These are phyloP conservation scores for Fusarium oxysporum DNA, from an alignment of 2,329 filamentous ascomycete genomes.

Conservation along the genomic window DNA sequence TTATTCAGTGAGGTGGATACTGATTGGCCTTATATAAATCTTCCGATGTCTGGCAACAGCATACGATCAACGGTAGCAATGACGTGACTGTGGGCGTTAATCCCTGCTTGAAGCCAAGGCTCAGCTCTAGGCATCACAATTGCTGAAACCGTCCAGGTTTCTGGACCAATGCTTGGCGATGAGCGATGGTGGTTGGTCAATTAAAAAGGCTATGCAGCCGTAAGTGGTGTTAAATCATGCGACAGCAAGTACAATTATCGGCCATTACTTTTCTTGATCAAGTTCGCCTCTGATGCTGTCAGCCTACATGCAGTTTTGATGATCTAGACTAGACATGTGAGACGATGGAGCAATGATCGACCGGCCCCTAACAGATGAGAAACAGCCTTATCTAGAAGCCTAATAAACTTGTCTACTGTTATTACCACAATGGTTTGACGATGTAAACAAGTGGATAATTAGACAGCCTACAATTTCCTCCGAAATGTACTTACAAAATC, in stretches of 20 bases:
- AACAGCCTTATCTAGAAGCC: neutral
- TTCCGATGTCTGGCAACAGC: neutral
- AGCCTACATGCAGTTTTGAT: neutral
- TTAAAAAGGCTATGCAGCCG: neutral
- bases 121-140: slow-evolving; percentile 12
- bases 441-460: rapidly evolving
- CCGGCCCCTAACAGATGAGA: neutral
- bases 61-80: neutral
- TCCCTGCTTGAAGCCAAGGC: slow-evolving; percentile 1
- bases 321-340: neutral
- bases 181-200: neutral
- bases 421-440: neutral
- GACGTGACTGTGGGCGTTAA: neutral
- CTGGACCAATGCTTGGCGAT: neutral
- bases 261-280: no score
- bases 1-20: no score
- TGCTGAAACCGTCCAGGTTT: neutral
- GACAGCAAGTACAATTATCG: neutral
- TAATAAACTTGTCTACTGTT: neutral
- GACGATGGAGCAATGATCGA: neutral
- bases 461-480: no score
- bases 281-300: neutral
- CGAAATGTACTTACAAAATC: neutral
- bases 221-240: no score
- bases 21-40: neutral